Evolutionary conservation across 129 eudicot species (phyloP).

Genomic region (Pulicaria dysenterica): DNA sequence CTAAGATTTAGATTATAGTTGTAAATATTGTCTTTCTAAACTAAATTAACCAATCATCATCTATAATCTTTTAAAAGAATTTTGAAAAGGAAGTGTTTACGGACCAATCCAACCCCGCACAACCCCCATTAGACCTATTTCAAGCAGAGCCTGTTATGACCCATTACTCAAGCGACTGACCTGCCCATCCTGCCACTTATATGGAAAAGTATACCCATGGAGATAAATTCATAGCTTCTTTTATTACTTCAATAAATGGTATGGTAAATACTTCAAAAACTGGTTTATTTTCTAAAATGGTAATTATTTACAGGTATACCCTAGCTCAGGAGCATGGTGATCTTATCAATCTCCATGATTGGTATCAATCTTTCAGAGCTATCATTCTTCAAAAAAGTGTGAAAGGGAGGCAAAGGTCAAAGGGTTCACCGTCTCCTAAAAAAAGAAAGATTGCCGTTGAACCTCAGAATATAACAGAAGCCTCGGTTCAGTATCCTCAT

Average conservation of each 20-base stretch:
- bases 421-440: slow-evolving; percentile 70
- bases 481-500: slow-evolving; percentile 80
- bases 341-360: slow-evolving; percentile 86
- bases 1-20: not conserved
- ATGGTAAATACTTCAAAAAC: too few relatives aligned
- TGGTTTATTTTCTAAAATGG: too few relatives aligned
- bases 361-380: slow-evolving; percentile 82
- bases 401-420: slow-evolving; percentile 49
- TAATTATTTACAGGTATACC: slow-evolving; percentile 56
- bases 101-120: not conserved
- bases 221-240: not conserved
- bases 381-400: slow-evolving; percentile 27
- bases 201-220: not conserved
- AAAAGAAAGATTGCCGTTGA: slow-evolving; percentile 49
- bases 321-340: slow-evolving; percentile 94
- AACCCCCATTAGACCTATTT: not conserved
- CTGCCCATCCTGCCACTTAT: not conserved
- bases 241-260: not conserved
- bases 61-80: not conserved
- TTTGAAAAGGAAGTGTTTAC: not conserved
- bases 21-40: not conserved
- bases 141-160: not conserved
- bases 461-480: slow-evolving; percentile 55
- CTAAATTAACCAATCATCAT: not conserved
- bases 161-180: not conserved